Base-by-base conservation (phyloP, 257 asterid species). In the Capsicum pubescens region DNA sequence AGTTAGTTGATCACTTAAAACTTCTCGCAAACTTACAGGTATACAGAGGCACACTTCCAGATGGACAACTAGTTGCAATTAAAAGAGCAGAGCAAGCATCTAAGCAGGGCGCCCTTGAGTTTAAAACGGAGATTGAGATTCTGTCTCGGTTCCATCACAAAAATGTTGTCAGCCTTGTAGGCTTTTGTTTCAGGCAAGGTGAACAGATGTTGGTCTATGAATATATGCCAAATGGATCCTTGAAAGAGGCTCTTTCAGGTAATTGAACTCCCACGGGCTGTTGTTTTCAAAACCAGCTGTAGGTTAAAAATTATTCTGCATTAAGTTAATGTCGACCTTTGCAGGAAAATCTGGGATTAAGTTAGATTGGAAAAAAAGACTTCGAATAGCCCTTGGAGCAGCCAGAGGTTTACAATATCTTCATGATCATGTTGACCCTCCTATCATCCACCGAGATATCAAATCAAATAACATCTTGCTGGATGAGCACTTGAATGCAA, bases 361-460 rank as follows among this genome's bases (percentile, higher is more conserved):
- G 60, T 70, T 83, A 35, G 52, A 83, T 55, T 83, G 85, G 85
- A 83, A 42, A 76, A 83, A 82, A 55, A 83, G 85, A 58, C 76
- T 83, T 9, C 12, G 13, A 15, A 72, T 83, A 72, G 82, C 86
- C 54, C 69, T 77, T 32, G 86, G 64, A 50, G 76, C 86, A 84
- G 83, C 83, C 79, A 50, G 83, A 77, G 86, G 86, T 3, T 72
- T 84, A n/a, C 67, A 48, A 26, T 84, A 84, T 77, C 64, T 84
- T 26, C 85, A 83, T 58, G 85, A 83, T 39, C 85, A 70, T 59
- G 82, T 64, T 39, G 57, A 83, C 70, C 85, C 85, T 26, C 85
- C 85, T n/a, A 83, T 83, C 82, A 83, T 83, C 60, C 85, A 83
- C 80, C 32, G 85, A 55, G 85, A 83, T 72, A 74, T 83, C 71